Evolutionary conservation across 2,329 filamentous ascomycete genomes (phyloP), one percentile per base, ranked within the genome.

Genomic region (Aspergillus sp.): DNA sequence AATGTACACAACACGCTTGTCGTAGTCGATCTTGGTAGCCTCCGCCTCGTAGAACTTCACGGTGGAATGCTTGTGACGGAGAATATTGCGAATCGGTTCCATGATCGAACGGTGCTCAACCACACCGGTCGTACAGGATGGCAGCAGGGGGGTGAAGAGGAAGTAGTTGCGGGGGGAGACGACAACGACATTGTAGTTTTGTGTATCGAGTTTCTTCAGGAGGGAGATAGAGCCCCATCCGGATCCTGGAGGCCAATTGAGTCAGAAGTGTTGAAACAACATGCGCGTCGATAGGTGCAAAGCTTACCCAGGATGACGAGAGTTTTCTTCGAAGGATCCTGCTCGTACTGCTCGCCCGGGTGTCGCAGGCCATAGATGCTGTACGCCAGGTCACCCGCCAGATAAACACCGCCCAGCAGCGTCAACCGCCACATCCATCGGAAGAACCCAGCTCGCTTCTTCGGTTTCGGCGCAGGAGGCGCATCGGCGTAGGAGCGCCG

Each of bases 91-190:
- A 52, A 98, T 82, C 36, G 91, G 91, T 70, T 98, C 91, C 91
- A 98, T 98, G 66, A 98, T 98, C 57, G 88, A 96, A 60, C 91
- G 86, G 71, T 96, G 91, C 73, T 98, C 91, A 63, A 98, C 91
- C 51, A 86, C 82, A 53, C 91, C 91, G 46, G 89, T 95, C 32
- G 91, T 96, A 68, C 91, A 98, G 57, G 89, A 96, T 45, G 91
- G 91, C 41, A 98, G 77, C 38, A 98, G 78, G 39, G 91, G 91
- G 17, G 91, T 98, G 74, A 98, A 98, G 49, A 98, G 81, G 79
- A 98, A 98, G 76, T 94, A 98, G 70, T 98, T 98, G 60, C 91
- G 85, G 34, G 91, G 91, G 30, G 91, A 96, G 61, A 98, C 85
- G 60, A 98, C 86, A 57, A 96, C 66, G 63, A 96, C 89, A 63